phyloP scores from a whole-genome alignment of 2,329 filamentous ascomycete genomes.

The Metarhizium album region DNA sequence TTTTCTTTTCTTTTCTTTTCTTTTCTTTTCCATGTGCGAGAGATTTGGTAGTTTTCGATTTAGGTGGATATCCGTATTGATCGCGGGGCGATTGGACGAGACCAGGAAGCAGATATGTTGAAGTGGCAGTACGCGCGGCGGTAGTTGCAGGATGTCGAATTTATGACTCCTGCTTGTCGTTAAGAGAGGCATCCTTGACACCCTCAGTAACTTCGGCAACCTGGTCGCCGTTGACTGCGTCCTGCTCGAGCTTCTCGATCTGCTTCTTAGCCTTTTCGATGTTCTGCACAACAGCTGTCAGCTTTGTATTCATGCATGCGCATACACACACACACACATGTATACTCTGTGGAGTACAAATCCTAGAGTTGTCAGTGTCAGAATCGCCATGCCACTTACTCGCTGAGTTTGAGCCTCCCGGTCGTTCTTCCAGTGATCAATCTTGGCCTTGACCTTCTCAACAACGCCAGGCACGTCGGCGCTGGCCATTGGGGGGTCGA shows the following conservation, averaged over 20 bases:
- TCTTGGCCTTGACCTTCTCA: conserved; percentile 88
- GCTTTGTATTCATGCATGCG: background rate
- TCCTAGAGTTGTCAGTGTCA: background rate
- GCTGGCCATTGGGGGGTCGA: conserved; percentile 81
- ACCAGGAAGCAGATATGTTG: background rate
- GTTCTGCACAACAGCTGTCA: conserved; percentile 51
- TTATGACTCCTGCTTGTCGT: conserved; percentile 41
- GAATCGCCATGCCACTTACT: conserved; percentile 41
- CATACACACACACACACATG: too few relatives aligned
- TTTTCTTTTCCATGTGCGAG: background rate
- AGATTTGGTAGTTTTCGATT: background rate
- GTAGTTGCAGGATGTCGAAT: conserved; percentile 8
- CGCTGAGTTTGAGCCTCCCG: conserved; percentile 83
- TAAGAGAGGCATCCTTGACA: conserved; percentile 40
- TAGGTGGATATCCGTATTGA: background rate
- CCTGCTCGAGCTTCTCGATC: conserved; percentile 72
- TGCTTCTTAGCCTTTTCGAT: conserved; percentile 94
- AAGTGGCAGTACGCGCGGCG: background rate
- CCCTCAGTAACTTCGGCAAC: conserved; percentile 43
- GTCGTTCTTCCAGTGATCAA: conserved; percentile 82
- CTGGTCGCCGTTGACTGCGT: conserved; percentile 34
- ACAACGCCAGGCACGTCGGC: conserved; percentile 67
- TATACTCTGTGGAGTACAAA: too few relatives aligned
- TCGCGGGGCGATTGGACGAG: background rate
- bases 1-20: background rate